A percentile compares a stretch with the other conserved stretches of the same genome.
phyloP scores from a whole-genome alignment of 179 eudicot species.

The Patellifolia procumbens region DNA sequence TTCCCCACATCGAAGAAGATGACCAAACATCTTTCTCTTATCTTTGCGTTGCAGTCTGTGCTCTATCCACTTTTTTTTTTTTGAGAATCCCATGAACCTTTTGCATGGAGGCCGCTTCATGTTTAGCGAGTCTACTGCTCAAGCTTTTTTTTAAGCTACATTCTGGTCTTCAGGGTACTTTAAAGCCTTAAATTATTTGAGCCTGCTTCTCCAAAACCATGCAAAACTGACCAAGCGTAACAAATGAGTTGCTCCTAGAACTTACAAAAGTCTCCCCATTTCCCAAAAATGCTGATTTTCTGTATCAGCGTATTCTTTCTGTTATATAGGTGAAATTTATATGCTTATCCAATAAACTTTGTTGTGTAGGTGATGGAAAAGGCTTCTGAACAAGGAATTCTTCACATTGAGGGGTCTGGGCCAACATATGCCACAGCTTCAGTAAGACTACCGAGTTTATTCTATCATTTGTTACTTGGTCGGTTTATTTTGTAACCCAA shows the following conservation, averaged over 20 bases:
- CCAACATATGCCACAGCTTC: conserved; percentile 96
- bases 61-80: too few relatives aligned
- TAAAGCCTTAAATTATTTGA: background rate
- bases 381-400: conserved; percentile 69
- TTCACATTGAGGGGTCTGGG: conserved; percentile 85
- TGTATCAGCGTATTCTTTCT: background rate
- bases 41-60: background rate
- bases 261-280: background rate
- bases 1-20: background rate
- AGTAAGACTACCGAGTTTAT: conserved; percentile 46
- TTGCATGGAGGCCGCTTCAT: background rate
- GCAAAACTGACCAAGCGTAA: background rate
- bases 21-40: background rate
- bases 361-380: conserved; percentile 69
- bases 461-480: conserved; percentile 4
- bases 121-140: background rate
- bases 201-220: background rate
- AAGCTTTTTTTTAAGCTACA: background rate
- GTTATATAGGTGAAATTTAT: conserved; percentile 6
- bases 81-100: too few relatives aligned
- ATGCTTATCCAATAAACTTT: background rate
- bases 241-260: background rate
- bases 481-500: background rate
- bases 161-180: background rate
- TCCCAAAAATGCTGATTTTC: background rate